Base-by-base conservation (phyloP, 2,329 filamentous ascomycete species). In the Coleophoma cylindrospora region DNA sequence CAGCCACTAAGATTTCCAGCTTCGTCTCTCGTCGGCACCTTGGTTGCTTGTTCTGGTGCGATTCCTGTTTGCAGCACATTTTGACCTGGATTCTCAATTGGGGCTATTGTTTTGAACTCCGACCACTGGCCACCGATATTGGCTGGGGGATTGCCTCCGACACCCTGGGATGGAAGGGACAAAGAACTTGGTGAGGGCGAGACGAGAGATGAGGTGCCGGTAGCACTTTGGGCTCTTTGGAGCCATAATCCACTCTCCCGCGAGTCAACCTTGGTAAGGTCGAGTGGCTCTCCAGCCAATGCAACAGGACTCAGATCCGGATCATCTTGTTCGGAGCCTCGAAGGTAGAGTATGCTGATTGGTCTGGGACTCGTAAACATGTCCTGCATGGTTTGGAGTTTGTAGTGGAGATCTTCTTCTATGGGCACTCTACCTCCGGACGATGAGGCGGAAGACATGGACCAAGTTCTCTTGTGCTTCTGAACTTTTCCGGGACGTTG, bases 391-490 rank as follows among this genome's bases (percentile, higher is more conserved):
- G 81, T 86, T 58, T 86, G 84, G 27, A 94, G 74, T 68, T 92
- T 92, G 67, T 81, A 80, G 61, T 91, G 86, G 21, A 92, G 68
- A 61, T 94, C 89, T 61, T 94, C 89, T 64, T 87, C 84, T 22
- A 82, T 69, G 0, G 80, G 73, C n/a, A 73, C 63, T 19, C 80
- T 72, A 15, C 74, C 75, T 13, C 75, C 76, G 3, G 75, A 77
- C 3, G 84, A 87, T 62, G 83, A 84, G 33, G 80, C 73, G 6
- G 92, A 96, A 21, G 90, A 91, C 78, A 95, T 89, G 10, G 92
- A 96, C 91, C 91, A 96, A 0, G 91, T 95, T 52, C 92, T 78
- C 69, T 95, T 95, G 70, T 96, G 91, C 68, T 96, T 96, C 21
- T 83, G 80, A 1, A 88, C 81, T 67, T 96, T 96, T n/a, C 87